Base-by-base conservation (phyloP, 1,284 basidiomycete species). In the Puccinia coronata region DNA sequence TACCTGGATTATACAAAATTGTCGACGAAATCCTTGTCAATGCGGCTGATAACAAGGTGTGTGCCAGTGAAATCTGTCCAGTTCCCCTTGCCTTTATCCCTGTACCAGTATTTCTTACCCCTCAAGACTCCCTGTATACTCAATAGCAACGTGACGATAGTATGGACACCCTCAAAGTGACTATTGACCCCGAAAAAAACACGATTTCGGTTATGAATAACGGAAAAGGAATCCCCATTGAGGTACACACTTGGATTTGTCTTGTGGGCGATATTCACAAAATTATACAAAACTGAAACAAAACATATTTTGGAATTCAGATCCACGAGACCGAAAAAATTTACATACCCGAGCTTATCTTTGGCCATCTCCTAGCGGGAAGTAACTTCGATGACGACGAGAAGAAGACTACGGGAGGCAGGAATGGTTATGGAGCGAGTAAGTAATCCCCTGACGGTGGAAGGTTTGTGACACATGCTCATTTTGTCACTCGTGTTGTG, bases 21-120 rank as follows among this genome's bases (percentile, higher is more conserved):
- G 92, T 99, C 65, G 97, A 99, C 85, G 97, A 99, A 88, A 99
- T 99, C 85, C 89, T 99, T 8, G 97, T 99, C 84, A 99, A 99
- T 86, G 97, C 97, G 25, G 97, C 97, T 9, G 97, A 99, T 87
- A 98, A 99, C 88, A 99, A 99, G 91, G 96, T 93, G 83, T 36
- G 57, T 6, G 20, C 49, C 14, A 20, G 31, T n/a, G 23, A 34
- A n/a, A n/a, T n/a, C n/a, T n/a, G n/a, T n/a, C 2, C 16, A 31
- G 25, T 59, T 77, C 61, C 16, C 74, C 80, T 67, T 12, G n/a
- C n/a, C n/a, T n/a, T n/a, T 4, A 25, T 55, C 18, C 47, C 8
- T 59, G 6, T 25, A 25, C 49, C 9, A 41, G n/a, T 34, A 47
- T 71, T 36, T 55, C 20, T 59, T 14, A 55, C 20, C 31, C 2